A percentile compares a stretch with the other conserved stretches of the same genome.
Conservation (phyloP, 768 basidiomycete genomes). For the Suillus bovinus region DNA sequence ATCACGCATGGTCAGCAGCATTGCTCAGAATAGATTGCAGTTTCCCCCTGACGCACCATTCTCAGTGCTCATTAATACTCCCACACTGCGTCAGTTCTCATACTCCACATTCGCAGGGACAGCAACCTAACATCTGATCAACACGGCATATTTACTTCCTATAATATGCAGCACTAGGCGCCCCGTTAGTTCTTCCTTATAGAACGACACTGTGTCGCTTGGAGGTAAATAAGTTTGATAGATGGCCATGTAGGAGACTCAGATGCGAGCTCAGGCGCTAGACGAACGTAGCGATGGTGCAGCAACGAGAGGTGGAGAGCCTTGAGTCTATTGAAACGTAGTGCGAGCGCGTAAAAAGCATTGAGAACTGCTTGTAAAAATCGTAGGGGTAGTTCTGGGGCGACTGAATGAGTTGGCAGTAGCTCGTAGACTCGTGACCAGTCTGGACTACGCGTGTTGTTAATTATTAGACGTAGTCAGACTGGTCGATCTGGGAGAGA, state of each 20-base stretch:
- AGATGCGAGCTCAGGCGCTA: slow-evolving; percentile 2
- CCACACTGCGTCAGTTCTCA: slow-evolving; percentile 1
- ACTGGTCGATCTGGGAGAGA: no score
- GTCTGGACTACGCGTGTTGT: no score
- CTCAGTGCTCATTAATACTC: background rate
- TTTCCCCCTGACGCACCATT: background rate
- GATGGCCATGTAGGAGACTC: background rate
- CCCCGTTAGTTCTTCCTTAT: background rate
- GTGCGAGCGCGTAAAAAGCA: background rate
- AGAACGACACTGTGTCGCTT: background rate
- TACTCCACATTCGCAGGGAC: background rate
- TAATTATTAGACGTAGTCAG: no score
- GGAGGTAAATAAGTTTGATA: background rate
- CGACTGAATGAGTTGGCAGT: background rate
- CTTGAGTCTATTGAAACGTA: background rate
- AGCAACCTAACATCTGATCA: background rate
- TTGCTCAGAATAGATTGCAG: background rate
- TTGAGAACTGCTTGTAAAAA: background rate
- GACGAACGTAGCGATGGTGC: background rate
- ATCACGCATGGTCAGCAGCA: background rate
- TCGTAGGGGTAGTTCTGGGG: background rate
- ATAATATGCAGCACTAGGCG: background rate
- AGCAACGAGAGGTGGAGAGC: background rate
- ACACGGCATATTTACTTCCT: background rate
- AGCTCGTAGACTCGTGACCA: no score